Evolutionary conservation across 2,329 filamentous ascomycete species (phyloP).

Genomic region (Colletotrichum spinosum): DNA sequence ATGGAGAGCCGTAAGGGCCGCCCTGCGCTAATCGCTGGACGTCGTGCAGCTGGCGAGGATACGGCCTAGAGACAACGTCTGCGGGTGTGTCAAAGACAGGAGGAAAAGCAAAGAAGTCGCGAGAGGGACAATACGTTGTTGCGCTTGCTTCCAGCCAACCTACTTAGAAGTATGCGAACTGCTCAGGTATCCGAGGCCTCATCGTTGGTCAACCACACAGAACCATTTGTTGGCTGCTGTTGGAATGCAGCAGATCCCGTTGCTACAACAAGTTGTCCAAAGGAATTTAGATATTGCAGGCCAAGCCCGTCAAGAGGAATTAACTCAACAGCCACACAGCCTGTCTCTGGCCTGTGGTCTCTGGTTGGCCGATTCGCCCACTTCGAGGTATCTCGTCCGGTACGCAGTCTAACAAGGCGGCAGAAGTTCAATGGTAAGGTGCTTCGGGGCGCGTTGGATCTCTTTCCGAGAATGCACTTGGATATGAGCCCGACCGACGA

Average conservation of each 20-base stretch:
- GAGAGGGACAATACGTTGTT: slow-evolving; percentile 1
- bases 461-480: not conserved
- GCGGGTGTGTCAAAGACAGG: slow-evolving; percentile 1
- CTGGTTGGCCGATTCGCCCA: not conserved
- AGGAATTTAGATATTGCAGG: not conserved
- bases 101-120: slow-evolving; percentile 2
- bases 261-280: not conserved
- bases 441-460: not conserved
- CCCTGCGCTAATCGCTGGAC: slow-evolving; percentile 10
- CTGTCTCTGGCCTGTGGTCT: not conserved
- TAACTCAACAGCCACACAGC: not conserved
- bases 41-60: too few species aligned
- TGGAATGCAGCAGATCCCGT: not conserved
- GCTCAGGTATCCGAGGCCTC: not conserved
- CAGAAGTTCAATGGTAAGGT: slow-evolving; percentile 16
- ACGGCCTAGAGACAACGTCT: not conserved
- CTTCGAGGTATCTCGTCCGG: not conserved
- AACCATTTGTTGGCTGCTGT: not conserved
- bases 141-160: not conserved
- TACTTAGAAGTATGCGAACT: not conserved
- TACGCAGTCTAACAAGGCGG: slow-evolving; percentile 1
- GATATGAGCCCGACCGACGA: slow-evolving; percentile 6
- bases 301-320: slow-evolving; percentile 19
- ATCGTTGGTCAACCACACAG: not conserved
- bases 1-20: slow-evolving; percentile 4